phyloP scores from a whole-genome alignment of 176 grass and related monocot species.

The Dactylis glomerata region DNA sequence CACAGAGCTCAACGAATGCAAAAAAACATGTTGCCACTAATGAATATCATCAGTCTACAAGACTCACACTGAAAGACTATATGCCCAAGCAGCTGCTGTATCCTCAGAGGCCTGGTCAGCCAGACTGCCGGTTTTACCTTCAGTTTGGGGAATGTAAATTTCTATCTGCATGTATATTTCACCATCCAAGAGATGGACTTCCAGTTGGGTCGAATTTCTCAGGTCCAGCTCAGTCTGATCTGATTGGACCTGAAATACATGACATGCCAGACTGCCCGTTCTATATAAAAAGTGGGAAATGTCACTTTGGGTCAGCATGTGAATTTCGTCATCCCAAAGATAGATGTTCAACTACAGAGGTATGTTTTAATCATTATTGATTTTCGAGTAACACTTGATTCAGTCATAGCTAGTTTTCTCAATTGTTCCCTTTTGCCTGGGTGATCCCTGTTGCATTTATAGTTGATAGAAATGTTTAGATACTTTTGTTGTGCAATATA shows the following conservation, averaged over 20 bases:
- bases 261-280: slow-evolving; percentile 14
- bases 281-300: slow-evolving; percentile 38
- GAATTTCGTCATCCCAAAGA: slow-evolving; percentile 30
- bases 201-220: slow-evolving; percentile 5
- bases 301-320: slow-evolving; percentile 37
- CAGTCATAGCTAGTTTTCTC: background rate
- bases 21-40: background rate
- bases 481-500: background rate
- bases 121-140: slow-evolving; percentile 41
- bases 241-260: background rate
- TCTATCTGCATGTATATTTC: slow-evolving; percentile 35
- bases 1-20: background rate
- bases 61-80: slow-evolving; percentile 14
- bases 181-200: slow-evolving; percentile 39
- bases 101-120: slow-evolving; percentile 38
- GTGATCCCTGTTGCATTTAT: background rate
- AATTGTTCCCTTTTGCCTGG: background rate
- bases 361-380: slow-evolving; percentile 2
- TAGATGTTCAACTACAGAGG: slow-evolving; percentile 1
- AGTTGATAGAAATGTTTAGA: background rate
- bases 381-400: background rate
- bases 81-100: slow-evolving; percentile 13
- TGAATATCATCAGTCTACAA: background rate
- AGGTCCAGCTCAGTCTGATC: background rate
- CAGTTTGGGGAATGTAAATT: slow-evolving; percentile 33